Evolutionary conservation across 2,329 filamentous ascomycete species (phyloP), one percentile per base, ranked within the genome.

Genomic region (Talaromyces sp.): DNA sequence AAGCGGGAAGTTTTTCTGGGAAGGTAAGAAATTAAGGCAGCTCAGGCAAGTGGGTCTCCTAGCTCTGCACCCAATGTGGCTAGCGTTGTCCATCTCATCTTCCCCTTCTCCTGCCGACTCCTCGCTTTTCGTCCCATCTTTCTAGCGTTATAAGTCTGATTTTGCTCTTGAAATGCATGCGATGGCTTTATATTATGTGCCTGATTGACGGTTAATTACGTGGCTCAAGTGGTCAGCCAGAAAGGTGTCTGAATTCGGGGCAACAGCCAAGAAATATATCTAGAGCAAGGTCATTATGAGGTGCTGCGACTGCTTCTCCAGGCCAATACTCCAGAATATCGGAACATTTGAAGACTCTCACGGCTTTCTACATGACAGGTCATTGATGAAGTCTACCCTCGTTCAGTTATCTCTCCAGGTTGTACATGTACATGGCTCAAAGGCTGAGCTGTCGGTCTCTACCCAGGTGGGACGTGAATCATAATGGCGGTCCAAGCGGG

Each of bases 81-180:
- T 60, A 60, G 58, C 58, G 58, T n/a, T 2, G 43, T 60, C n/a
- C 29, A 3, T 22, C n/a, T 56, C 53, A 15, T 56, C 31, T 56
- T 56, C 53, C 15, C 2, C 53, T 54, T 51, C 10, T n/a, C n/a
- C 19, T 13, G 11, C 17, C 22, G 45, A 49, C 3, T 19, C 4
- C 19, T 47, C n/a, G 43, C n/a, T 22, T 19, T 45, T 36, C 34
- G 15, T 36, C 15, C 34, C 13, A 11, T 15, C 34, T 36, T 36
- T 36, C 34, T 36, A 13, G 8, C 34, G 34, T 36, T 36, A 36
- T 36, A 34, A 34, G 34, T 36, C 34, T 36, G 10, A 36, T 13
- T 36, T 11, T 43, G n/a, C n/a, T 19, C n/a, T 43, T 19, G 8
- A 45, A 19, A 45, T 19, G 2, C n/a, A n/a, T 19, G 2, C 17